Evolutionary conservation across 2,329 filamentous ascomycete species (phyloP), one percentile per base, ranked within the genome.

Genomic region (Penicillium janthinellum): DNA sequence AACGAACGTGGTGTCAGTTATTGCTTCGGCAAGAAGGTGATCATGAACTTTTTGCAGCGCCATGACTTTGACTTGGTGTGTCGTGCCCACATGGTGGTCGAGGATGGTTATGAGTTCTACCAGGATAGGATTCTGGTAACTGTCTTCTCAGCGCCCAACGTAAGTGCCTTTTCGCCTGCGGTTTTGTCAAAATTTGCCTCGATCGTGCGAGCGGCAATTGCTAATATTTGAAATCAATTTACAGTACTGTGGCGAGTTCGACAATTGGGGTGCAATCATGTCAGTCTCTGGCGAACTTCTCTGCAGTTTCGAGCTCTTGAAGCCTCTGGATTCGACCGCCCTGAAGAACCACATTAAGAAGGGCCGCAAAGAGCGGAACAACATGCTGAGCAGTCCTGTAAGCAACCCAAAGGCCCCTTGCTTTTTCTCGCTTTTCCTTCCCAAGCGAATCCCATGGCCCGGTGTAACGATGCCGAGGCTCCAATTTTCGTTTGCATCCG

Each of bases 321-420:
- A 99, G 77, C 95, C 95, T 7, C 84, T 99, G 49, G 95, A 99
- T 77, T 97, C 93, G 12, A 96, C 91, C 70, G 94, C 94, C 37
- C 83, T 99, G 63, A 99, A 99, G 84, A 97, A 90, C 69, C 95
- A 99, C 74, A 99, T 99, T 78, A 99, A 99, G 83, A 98, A 97
- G 82, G 93, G 93, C 63, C 86, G 93, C 62, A 96, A 93, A 79
- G 96, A 96, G 83, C 86, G 94, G 62, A 92, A 96, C 77, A 94
- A 88, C 78, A 96, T 96, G 86, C 84, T 97, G 61, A 97, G 96
- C 83, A 96, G 92, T 82, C 94, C 94, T 74, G 92, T 96, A 88
- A 81, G 91, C 88, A 52, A 42, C 15, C 25, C 39, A 48, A 28
- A 47, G 55, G 42, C 57, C 62, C 63, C 56, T 66, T 64, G 59